Evolutionary conservation across 331 rosid species (phyloP).

Genomic region (Erythrophleum ivorense): DNA sequence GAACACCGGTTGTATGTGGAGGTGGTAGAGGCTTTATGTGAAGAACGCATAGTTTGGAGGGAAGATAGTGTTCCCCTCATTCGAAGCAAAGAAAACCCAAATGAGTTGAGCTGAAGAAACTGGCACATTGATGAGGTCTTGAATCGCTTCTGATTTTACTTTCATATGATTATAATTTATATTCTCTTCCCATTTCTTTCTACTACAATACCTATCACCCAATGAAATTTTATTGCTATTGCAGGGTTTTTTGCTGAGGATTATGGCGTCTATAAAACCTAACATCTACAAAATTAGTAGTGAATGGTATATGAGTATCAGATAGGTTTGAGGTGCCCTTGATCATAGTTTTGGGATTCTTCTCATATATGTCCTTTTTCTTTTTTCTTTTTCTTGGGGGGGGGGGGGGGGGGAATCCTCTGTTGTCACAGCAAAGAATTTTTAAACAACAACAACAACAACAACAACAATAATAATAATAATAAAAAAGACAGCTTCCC

Average conservation of each 20-base stretch:
- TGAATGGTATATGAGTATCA: background rate
- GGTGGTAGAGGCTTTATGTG: slow-evolving; percentile 73
- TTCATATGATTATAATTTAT: slow-evolving; percentile 9
- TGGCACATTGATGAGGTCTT: slow-evolving; percentile 26
- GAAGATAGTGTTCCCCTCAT: slow-evolving; percentile 90
- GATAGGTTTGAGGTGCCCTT: background rate
- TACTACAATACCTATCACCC: slow-evolving; percentile 5
- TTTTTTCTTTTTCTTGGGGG: too few relatives aligned
- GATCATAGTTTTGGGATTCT: background rate
- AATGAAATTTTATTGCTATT: slow-evolving; percentile 12
- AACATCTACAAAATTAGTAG: background rate
- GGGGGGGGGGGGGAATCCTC: too few relatives aligned
- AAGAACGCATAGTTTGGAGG: slow-evolving; percentile 84
- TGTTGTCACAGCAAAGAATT: too few relatives aligned
- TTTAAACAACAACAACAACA: too few relatives aligned
- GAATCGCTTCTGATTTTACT: slow-evolving; percentile 3
- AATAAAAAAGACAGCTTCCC: too few relatives aligned
- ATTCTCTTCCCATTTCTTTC: slow-evolving; percentile 12
- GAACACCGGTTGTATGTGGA: slow-evolving; percentile 81
- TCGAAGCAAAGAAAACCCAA: slow-evolving; percentile 72
- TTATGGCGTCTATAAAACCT: slow-evolving; percentile 7
- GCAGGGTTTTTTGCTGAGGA: slow-evolving; percentile 29
- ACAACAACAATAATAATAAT: too few relatives aligned
- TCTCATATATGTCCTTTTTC: background rate
- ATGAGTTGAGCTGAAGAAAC: slow-evolving; percentile 44